A percentile compares a stretch with the other conserved stretches of the same genome.
These are phyloP conservation scores for Exobasidium cylindrosporum DNA, from an alignment of 1,284 basidiomycete species.

Conservation along the genomic window DNA sequence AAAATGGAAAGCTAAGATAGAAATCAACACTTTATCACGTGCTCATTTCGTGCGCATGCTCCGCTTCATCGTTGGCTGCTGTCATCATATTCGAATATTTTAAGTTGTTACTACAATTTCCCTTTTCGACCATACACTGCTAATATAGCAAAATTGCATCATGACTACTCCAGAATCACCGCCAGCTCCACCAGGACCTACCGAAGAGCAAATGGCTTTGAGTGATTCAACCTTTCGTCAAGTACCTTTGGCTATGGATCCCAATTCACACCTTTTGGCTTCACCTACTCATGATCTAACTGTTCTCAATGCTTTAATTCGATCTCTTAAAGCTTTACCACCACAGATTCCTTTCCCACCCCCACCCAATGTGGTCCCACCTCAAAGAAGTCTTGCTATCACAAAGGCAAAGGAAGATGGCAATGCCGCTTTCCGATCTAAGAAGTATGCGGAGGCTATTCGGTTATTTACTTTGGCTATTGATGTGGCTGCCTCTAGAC, in stretches of 20 bases:
- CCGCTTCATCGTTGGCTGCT: no score
- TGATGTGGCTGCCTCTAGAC: slow-evolving; percentile 74
- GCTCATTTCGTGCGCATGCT: no score
- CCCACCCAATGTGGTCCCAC: slow-evolving; percentile 51
- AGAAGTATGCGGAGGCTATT: slow-evolving; percentile 70
- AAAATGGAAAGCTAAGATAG: no score
- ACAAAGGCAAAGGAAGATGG: slow-evolving; percentile 51
- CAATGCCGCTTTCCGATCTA: slow-evolving; percentile 44
- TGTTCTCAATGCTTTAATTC: slow-evolving; percentile 52
- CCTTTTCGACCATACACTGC: no score
- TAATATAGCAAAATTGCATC: no score
- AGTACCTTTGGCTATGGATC: slow-evolving; percentile 35
- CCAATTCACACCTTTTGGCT: slow-evolving; percentile 25
- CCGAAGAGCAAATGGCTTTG: slow-evolving; percentile 44
- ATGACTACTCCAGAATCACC: neutral
- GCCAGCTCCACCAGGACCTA: slow-evolving; percentile 39
- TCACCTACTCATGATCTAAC: slow-evolving; percentile 39
- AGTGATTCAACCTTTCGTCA: slow-evolving; percentile 38
- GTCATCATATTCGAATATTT: no score
- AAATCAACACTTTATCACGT: no score
- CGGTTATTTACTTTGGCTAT: slow-evolving; percentile 80
- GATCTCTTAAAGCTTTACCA: slow-evolving; percentile 41
- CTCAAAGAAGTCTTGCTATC: slow-evolving; percentile 45
- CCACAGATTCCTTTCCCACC: slow-evolving; percentile 50
- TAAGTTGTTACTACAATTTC: no score